Evolutionary conservation across 139 green algal genomes (phyloP).

Genomic region (Mesotaenium endlicherianum): DNA sequence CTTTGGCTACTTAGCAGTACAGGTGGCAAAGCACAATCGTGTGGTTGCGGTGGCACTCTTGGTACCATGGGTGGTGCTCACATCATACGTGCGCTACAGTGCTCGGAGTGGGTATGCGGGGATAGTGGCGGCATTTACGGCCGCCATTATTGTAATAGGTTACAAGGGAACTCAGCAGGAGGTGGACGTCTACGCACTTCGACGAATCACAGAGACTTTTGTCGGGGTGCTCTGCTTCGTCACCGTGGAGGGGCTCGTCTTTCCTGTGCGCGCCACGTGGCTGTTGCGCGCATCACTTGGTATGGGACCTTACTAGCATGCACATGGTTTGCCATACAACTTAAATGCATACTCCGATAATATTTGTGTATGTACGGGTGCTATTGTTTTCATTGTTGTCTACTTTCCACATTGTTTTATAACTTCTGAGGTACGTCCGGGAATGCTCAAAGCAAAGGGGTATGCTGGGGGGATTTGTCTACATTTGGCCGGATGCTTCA

Average conservation of each 20-base stretch:
- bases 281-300: not conserved
- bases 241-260: not conserved
- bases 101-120: conserved; percentile 8
- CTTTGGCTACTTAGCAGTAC: conserved; percentile 20
- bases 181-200: not conserved
- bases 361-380: no score
- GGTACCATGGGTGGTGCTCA: not conserved
- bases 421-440: no score
- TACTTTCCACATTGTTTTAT: no score
- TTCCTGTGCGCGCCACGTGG: not conserved
- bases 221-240: conserved; percentile 11
- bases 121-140: conserved; percentile 35
- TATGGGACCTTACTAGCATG: no score
- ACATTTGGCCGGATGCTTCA: no score
- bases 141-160: conserved; percentile 30
- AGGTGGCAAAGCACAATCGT: not conserved
- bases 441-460: no score
- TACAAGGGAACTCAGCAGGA: not conserved
- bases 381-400: no score
- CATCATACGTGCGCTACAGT: not conserved
- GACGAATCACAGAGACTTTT: conserved; percentile 8
- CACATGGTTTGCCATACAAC: no score
- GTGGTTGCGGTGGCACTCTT: not conserved
- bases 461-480: no score
- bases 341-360: no score